Evolutionary conservation across 441 rosid genomes (phyloP).

Genomic region (Omphalea diandra): DNA sequence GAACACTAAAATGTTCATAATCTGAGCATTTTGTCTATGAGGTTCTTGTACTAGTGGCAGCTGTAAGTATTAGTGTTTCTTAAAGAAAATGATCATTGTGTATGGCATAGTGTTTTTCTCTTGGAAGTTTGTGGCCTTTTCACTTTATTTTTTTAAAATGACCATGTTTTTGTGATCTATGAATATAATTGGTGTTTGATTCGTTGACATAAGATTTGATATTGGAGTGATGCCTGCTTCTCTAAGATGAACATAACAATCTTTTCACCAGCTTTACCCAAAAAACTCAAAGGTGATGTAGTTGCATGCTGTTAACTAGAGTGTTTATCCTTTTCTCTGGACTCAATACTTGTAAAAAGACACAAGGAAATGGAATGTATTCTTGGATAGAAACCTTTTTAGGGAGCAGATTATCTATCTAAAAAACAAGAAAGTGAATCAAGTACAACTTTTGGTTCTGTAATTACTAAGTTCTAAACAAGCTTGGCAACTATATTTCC

Average conservation of each 20-base stretch:
- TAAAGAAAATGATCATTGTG: background rate
- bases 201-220: background rate
- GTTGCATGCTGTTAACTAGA: background rate
- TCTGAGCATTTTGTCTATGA: background rate
- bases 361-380: background rate
- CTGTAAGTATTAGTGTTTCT: background rate
- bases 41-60: background rate
- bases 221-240: background rate
- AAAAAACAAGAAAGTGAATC: background rate
- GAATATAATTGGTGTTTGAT: background rate
- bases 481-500: background rate
- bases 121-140: background rate
- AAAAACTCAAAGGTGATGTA: background rate
- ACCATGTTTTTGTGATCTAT: background rate
- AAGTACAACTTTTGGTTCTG: background rate
- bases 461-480: constrained; percentile 4
- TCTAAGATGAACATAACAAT: background rate
- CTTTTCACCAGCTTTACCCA: background rate
- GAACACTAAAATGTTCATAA: background rate
- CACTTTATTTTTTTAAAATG: background rate
- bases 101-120: background rate
- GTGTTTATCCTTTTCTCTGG: background rate
- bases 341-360: background rate
- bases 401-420: background rate
- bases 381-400: background rate